Evolutionary conservation across 257 asterid species (phyloP).

Genomic region (Jasminum sambac): DNA sequence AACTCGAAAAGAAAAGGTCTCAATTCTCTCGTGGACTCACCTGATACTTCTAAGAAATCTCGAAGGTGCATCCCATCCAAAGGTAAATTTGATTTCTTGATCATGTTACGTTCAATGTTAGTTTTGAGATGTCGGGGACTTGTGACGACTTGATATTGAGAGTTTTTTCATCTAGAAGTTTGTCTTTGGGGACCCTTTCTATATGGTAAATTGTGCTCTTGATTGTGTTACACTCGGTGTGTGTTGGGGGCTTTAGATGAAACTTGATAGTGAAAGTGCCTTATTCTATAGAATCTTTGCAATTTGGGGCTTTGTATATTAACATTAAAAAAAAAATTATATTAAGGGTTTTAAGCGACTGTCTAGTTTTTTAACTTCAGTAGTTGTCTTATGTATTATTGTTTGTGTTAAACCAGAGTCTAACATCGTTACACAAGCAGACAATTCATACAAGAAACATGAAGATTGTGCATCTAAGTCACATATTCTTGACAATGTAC

Average conservation of each 20-base stretch:
- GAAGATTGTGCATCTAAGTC: conserved; percentile 35
- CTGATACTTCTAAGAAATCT: conserved; percentile 45
- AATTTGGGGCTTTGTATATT: too few relatives aligned
- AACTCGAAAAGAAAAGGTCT: conserved; percentile 55
- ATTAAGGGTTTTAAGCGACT: too few relatives aligned
- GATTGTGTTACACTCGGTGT: too few relatives aligned
- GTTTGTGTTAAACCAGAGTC: conserved; percentile 34
- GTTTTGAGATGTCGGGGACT: too few relatives aligned
- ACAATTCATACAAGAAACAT: conserved; percentile 30
- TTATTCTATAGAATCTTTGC: too few relatives aligned
- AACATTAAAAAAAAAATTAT: too few relatives aligned
- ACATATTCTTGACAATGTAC: conserved; percentile 23
- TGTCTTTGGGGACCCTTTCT: too few relatives aligned
- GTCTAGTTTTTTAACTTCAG: neutral
- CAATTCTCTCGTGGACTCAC: conserved; percentile 35
- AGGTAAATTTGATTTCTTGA: conserved; percentile 40
- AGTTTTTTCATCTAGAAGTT: too few relatives aligned
- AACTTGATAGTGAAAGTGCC: too few relatives aligned
- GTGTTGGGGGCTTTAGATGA: too few relatives aligned
- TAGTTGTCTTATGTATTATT: conserved; percentile 3
- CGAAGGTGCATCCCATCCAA: conserved; percentile 44
- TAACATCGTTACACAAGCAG: conserved; percentile 31
- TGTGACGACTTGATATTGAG: too few relatives aligned
- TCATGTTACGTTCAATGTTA: neutral
- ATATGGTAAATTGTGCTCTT: too few relatives aligned